Percentiles rank a stretch among this genome's conserved stretches.
These are phyloP conservation scores for Botryotinia convoluta DNA, from an alignment of 2,329 filamentous ascomycete genomes.

Conservation along the genomic window DNA sequence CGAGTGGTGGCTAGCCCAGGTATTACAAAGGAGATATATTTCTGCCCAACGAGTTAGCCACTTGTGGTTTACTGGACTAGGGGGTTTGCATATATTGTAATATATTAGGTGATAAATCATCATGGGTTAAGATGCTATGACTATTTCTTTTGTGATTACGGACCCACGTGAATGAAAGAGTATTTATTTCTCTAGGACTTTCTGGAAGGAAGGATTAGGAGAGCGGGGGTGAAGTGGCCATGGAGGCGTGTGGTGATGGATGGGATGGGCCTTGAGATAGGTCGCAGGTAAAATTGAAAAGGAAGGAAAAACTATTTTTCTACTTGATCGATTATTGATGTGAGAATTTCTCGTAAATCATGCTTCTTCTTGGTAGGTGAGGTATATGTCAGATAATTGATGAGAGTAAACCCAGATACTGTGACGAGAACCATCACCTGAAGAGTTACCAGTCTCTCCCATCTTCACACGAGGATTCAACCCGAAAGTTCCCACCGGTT, in stretches of 20 bases:
- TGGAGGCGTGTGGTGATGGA: neutral
- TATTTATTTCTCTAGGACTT: neutral
- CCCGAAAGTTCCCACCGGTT: neutral
- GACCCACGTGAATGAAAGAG: neutral
- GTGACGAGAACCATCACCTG: neutral
- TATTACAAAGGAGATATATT: neutral
- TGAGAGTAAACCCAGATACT: accelerated
- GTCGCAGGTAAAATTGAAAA: neutral
- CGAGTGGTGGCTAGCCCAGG: neutral
- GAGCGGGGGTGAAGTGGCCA: neutral
- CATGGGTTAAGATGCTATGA: neutral
- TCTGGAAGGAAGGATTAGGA: neutral
- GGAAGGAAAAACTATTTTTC: neutral
- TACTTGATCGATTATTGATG: neutral
- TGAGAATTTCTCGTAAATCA: accelerated
- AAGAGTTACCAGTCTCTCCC: neutral
- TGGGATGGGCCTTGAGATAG: neutral
- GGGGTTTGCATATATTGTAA: neutral
- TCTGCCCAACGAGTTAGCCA: neutral
- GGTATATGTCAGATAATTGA: neutral
- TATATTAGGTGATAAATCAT: neutral
- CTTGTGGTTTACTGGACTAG: neutral
- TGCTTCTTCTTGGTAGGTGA: neutral
- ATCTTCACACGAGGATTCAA: neutral
- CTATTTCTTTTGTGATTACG: neutral